Evolutionary conservation across 768 basidiomycete genomes (phyloP), one percentile per base, ranked within the genome.

Genomic region (Heimioporus sp.): DNA sequence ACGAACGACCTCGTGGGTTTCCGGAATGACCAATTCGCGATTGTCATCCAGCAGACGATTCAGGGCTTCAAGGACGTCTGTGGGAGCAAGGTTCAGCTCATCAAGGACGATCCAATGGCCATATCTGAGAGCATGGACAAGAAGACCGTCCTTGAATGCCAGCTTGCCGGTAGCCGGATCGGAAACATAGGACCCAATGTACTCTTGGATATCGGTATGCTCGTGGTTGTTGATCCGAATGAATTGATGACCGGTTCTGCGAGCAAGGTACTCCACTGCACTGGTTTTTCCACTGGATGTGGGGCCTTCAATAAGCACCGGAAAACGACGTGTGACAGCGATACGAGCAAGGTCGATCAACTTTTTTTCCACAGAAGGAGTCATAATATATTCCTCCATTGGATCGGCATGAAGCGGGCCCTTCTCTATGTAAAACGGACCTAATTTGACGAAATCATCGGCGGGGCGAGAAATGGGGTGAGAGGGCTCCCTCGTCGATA

Each of bases 201-300:
- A 99, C 66, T 99, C 97, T 64, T 99, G 97, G 45, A 99, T 97
- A 65, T 99, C 97, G 6, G 97, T 99, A 64, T 98, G 97, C 57
- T 99, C 97, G 72, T 99, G 97, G 63, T 99, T 99, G 74, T 99
- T 99, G 78, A 99, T 98, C 37, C 97, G 90, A 30, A 99, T 85
- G 69, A 98, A 98, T 34, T 81, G 84, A 73, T 99, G 97, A 0
- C 97, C 96, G 0, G 94, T 97, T 49, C 89, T 80, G 54, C 82
- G 83, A 6, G 97, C 96, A 28, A 99, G 81, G 68, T 95, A 98
- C 71, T 98, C 95, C 41, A 99, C 85, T 1, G 96, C 91, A 60
- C 92, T 94, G 3, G 97, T 99, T 76, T 99, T 99, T 36, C 97
- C 97, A 51, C 87, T 90, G 1, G 97, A 98, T 0, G 97, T 99